Conservation (phyloP, 2,329 filamentous ascomycete genomes). For the Penicillium sp. region DNA sequence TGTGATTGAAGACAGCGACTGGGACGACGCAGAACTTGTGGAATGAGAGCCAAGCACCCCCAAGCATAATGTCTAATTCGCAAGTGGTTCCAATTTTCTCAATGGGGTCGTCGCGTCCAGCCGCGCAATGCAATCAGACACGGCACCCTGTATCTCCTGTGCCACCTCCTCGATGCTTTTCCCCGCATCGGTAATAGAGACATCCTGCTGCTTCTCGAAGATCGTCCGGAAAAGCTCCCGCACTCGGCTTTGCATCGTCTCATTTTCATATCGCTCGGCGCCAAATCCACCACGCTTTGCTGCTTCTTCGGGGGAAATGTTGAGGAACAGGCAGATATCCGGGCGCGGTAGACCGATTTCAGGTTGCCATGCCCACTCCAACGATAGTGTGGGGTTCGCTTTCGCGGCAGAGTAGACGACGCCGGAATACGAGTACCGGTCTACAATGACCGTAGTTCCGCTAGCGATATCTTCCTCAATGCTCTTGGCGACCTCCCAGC, state of each 20-base stretch:
- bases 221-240: constrained; percentile 65
- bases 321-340: constrained; percentile 82
- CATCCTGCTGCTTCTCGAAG: constrained; percentile 46
- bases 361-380: constrained; percentile 78
- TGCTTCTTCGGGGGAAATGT: constrained; percentile 70
- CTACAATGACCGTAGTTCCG: constrained; percentile 75
- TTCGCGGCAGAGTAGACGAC: constrained; percentile 93
- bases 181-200: constrained; percentile 55
- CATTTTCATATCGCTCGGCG: constrained; percentile 80
- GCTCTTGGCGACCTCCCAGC: constrained; percentile 65
- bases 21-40: constrained; percentile 47
- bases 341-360: constrained; percentile 84
- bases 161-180: constrained; percentile 51
- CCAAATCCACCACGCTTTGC: constrained; percentile 80
- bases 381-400: constrained; percentile 62
- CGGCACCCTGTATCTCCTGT: constrained; percentile 34
- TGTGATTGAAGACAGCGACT: constrained; percentile 56
- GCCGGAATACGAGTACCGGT: constrained; percentile 93
- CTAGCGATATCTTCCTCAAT: constrained; percentile 51
- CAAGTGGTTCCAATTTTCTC: constrained; percentile 33
- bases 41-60: constrained; percentile 29
- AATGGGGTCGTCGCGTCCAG: constrained; percentile 36
- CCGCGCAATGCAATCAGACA: constrained; percentile 30
- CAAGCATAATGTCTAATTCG: constrained; percentile 18
- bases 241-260: constrained; percentile 76